phyloP scores from a whole-genome alignment of 805 yeast species.

The Sugiyamaella boreocaroliniensis region DNA sequence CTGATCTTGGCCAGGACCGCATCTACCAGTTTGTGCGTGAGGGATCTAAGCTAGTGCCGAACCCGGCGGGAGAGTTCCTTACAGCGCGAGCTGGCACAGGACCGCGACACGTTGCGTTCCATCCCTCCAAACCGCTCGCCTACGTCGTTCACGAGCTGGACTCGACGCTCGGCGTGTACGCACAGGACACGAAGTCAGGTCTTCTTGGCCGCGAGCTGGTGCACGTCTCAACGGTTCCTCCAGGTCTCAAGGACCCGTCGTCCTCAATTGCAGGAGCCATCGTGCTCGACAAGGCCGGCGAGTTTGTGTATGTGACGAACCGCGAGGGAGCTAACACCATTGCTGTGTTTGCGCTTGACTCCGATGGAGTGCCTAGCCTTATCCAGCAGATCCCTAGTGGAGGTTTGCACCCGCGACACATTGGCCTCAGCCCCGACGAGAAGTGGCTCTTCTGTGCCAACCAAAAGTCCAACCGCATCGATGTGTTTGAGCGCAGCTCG shows the following conservation, averaged over 20 bases:
- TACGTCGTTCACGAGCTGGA: constrained; percentile 9
- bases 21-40: constrained; percentile 4
- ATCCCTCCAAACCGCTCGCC: constrained; percentile 4
- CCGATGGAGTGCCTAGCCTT: neutral
- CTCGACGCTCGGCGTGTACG: constrained; percentile 3
- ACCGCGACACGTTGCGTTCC: constrained; percentile 9
- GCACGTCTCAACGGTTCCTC: neutral
- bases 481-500: constrained; percentile 4
- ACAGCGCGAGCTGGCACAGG: constrained; percentile 5
- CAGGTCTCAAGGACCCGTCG: neutral
- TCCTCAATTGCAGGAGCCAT: constrained; percentile 4
- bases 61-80: neutral
- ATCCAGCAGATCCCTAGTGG: constrained; percentile 8
- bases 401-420: constrained; percentile 9
- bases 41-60: constrained; percentile 1
- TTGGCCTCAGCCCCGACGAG: constrained; percentile 6
- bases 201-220: constrained; percentile 1
- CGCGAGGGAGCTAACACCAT: constrained; percentile 10
- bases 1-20: constrained; percentile 12
- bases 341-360: constrained; percentile 4
- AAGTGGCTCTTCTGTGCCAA: constrained; percentile 7
- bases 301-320: constrained; percentile 7
- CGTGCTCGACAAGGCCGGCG: constrained; percentile 1
- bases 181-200: constrained; percentile 4
- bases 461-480: constrained; percentile 6